Base-by-base conservation (phyloP, 139 green algal species). In the Axilococcus clingmanii region DNA sequence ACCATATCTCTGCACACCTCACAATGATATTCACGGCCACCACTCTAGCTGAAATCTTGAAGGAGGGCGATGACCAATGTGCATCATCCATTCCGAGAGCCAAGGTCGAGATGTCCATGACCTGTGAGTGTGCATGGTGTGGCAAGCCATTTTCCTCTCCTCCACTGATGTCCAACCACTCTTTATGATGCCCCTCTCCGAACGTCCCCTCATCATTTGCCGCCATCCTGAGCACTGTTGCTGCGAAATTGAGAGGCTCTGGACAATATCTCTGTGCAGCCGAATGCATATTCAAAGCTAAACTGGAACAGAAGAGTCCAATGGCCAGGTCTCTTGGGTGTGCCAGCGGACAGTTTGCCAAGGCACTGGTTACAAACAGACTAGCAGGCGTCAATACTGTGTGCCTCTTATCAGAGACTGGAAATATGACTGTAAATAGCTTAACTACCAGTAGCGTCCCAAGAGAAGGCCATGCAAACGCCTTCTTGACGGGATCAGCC, bases 341-440 rank as follows among this genome's bases (percentile, higher is more conserved):
- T 6, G 33, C 48, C 22, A 84, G 23, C 2, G 78, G 79, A 68
- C 81, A 85, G 40, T 68, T 31, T 20, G 69, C 27, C 23, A 81
- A 59, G 42, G 36, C 55, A 9, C 20, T 37, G 36, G 30, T 91
- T 43, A 42, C 40, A 25, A 95, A 60, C 19, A 94, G 51, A 0
- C 72, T 56, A 0, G 66, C 59, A 1, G 87, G 85, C 0, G 82
- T 95, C 3, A 74, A 58, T 17, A 95, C 87, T 1, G 85, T 72
- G 58, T 97, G 90, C 4, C 77, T 63, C 40, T 72, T 68, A 56
- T 97, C 90, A 20, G 64, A 51, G 0, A 69, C 61, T 2, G 87
- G 89, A 66, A 95, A 98, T 23, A 94, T 63, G 12, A 56, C 62
- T 14, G 65, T 40, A 51, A 88, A 91, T 5, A 98, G 85, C 46